Conservation (phyloP, 108 stramenopile species). For the Cylindrotheca closterium region DNA sequence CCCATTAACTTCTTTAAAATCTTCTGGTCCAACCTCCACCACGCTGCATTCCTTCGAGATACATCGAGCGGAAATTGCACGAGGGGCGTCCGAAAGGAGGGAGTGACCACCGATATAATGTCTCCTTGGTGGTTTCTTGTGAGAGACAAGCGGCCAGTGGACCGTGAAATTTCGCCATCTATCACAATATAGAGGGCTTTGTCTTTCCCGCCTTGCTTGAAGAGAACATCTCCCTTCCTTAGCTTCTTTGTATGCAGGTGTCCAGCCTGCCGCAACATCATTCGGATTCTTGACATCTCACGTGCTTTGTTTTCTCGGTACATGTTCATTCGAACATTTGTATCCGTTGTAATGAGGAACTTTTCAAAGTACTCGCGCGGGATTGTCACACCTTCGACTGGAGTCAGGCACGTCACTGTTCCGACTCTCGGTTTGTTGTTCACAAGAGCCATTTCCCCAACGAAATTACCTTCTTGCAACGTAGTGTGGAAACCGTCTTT, state of each 20-base stretch:
- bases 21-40: constrained; percentile 37
- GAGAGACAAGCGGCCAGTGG: constrained; percentile 34
- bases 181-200: constrained; percentile 52
- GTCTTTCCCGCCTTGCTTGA: constrained; percentile 42
- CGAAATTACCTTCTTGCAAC: constrained; percentile 57
- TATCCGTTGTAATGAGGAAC: constrained; percentile 32
- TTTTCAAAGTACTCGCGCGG: constrained; percentile 75
- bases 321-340: background rate
- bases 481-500: constrained; percentile 57
- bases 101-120: constrained; percentile 64
- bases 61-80: constrained; percentile 63
- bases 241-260: background rate
- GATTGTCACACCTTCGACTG: constrained; percentile 71
- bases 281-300: background rate
- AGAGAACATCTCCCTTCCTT: constrained; percentile 39
- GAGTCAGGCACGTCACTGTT: constrained; percentile 68
- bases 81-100: constrained; percentile 40
- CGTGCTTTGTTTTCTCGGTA: background rate
- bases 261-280: background rate
- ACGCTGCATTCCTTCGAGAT: constrained; percentile 50
- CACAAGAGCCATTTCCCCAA: constrained; percentile 71
- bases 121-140: constrained; percentile 47
- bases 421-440: constrained; percentile 34
- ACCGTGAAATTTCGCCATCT: constrained; percentile 50
- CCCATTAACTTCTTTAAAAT: constrained; percentile 53